Evolutionary conservation across 257 asterid species (phyloP), one percentile per base, ranked within the genome.

Genomic region (Schizonepeta tenuifolia): DNA sequence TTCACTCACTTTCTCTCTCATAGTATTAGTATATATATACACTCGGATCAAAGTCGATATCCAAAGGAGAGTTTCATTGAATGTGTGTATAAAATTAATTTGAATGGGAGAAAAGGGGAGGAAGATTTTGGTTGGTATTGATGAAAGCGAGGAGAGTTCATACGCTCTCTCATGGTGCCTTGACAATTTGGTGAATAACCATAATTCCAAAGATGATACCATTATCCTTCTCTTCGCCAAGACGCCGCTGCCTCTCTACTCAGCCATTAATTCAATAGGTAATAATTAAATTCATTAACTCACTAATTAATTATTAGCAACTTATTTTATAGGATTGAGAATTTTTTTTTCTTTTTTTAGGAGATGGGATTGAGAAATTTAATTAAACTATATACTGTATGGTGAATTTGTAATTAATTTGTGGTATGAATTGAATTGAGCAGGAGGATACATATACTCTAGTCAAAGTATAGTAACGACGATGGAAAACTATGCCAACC

Each of bases 151-250:
- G 0, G 97, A 91, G 77, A 87, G 96, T 78, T 21, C 50, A 10
- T 83, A 89, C 40, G 96, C 96, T 0, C 86, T 91, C 50, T 73
- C 89, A 40, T 89, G 97, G 97, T 89, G 91, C 24, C 83, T 89
- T 64, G 26, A 75, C 6, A 91, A 86, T 75, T 46, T 87, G 11
- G 21, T 85, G 18, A 44, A 22, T 17, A 1, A 7, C 35, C 49
- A 15, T 0, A 76, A 74, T 76, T 79, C 79, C 86, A 71, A 76
- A 54, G 92, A 90, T 54, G 77, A 83, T 54, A 78, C 84, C 71
- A 82, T 91, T 38, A 24, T 87, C 75, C 84, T 91, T 40, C 84
- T 89, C 71, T 89, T 70, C 36, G 88, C 85, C 31, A 79, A 82
- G 54, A 79, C 83, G 0, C 88, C 86, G 44, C 62, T 80, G 5